Evolutionary conservation across 495 filamentous ascomycete genomes (phyloP), one percentile per base, ranked within the genome.

Genomic region (Penicillium fimorum): DNA sequence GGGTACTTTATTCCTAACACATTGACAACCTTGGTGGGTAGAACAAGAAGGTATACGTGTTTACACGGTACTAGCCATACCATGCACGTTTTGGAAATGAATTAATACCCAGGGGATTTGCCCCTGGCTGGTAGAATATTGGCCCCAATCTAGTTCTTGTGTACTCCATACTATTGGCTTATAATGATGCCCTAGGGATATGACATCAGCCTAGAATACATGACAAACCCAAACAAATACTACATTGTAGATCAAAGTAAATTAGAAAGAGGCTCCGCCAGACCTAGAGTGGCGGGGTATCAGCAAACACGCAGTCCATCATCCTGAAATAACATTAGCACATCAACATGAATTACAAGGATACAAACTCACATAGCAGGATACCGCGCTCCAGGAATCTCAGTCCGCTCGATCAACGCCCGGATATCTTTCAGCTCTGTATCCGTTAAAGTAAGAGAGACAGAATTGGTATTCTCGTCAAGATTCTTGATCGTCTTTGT

Each of bases 391-490:
- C 53, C 61, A 11, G 41, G 13, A 22, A 63, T 44, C 22, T 60
- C 54, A 4, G 53, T 57, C 10, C 46, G 38, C 15, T 57, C 50
- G 25, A 55, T 27, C 40, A 63, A 33, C 2, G 35, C 41, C 32
- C 61, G 57, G 27, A 63, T 53, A 3, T 55, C 67, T 24, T 59
- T 52, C 44, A 74, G 67, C 49, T 86, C 83, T 38, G 76, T 70
- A 17, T 74, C 70, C 0, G 60, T 78, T 25, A 87, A 65, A 27
- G 62, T 25, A 11, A 85, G 56, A 24, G 75, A 57, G 15, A 69
- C 41, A 6, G 83, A 68, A 6, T 53, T 70, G 57, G 66, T 68
- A 57, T 87, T 86, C 63, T 86, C 77, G 32, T 83, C 81, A 35
- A 86, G 60, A 37, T 80, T 80, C 55, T 77, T 73, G 25, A 76